A percentile compares a stretch with the other conserved stretches of the same genome.
phyloP scores from a whole-genome alignment of 2,329 filamentous ascomycete genomes.

The Diaporthe velutina region DNA sequence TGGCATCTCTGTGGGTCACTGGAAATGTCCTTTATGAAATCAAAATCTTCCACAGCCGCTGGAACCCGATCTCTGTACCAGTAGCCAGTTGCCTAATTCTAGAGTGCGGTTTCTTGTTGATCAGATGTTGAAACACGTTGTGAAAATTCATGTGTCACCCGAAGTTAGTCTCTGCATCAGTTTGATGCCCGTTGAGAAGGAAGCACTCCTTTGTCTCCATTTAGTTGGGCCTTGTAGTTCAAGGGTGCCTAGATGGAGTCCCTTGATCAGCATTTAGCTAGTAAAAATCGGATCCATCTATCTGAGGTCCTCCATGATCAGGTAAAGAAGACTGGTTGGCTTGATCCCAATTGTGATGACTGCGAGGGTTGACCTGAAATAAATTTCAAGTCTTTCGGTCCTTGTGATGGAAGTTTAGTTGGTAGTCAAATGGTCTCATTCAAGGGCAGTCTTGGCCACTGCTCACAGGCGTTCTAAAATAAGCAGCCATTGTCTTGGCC shows the following conservation, averaged over 20 bases:
- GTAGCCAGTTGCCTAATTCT: not conserved
- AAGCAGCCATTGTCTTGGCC: not conserved
- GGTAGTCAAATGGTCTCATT: not conserved
- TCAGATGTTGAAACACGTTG: not conserved
- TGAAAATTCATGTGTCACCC: not conserved
- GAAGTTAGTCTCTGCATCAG: too few species aligned
- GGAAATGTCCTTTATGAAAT: not conserved
- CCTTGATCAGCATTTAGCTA: not conserved
- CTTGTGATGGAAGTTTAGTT: not conserved
- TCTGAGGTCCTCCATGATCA: not conserved
- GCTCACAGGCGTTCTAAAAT: not conserved
- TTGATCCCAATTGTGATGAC: too few species aligned
- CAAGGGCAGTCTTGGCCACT: not conserved
- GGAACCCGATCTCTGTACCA: too few species aligned
- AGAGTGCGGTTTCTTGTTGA: not conserved
- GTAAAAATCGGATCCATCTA: not conserved
- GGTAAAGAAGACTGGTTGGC: too few species aligned
- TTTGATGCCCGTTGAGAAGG: not conserved
- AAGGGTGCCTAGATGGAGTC: not conserved
- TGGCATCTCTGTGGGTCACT: not conserved
- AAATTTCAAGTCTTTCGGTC: not conserved
- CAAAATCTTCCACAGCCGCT: not conserved
- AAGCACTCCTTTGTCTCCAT: not conserved
- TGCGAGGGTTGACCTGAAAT: not conserved
- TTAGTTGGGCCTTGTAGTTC: too few species aligned